Evolutionary conservation across 257 asterid species (phyloP).

Genomic region (Primulina eburnea): DNA sequence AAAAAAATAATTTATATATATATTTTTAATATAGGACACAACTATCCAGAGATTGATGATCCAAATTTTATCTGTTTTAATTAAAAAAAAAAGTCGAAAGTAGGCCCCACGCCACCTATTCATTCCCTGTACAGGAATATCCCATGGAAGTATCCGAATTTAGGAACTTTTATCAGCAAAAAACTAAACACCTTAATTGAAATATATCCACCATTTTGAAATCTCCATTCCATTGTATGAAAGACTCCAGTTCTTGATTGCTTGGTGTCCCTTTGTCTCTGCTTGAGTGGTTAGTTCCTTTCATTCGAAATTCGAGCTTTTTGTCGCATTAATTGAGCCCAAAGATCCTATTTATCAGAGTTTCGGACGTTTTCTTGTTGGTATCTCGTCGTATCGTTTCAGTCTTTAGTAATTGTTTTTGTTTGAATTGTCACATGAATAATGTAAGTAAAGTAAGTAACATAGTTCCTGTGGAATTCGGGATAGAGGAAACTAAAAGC

Average conservation of each 20-base stretch:
- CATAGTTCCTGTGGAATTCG: too few species aligned
- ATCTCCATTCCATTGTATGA: background rate
- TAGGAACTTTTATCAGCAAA: background rate
- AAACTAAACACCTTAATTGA: background rate
- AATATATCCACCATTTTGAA: background rate
- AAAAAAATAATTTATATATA: too few species aligned
- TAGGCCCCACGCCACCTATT: too few species aligned
- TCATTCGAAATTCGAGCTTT: background rate
- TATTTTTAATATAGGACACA: too few species aligned
- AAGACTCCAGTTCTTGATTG: slow-evolving; percentile 3
- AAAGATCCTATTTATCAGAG: background rate
- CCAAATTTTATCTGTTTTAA: too few species aligned
- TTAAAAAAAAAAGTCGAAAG: too few species aligned
- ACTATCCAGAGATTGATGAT: too few species aligned
- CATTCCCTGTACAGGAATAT: background rate
- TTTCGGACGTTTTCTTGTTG: background rate
- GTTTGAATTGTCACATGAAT: background rate
- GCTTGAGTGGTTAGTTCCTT: slow-evolving; percentile 27
- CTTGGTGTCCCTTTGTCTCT: background rate
- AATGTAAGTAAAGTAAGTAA: too few species aligned
- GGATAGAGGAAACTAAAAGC: too few species aligned
- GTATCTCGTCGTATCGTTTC: background rate
- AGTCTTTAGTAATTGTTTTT: background rate
- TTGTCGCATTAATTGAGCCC: background rate
- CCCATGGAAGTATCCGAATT: background rate